Base-by-base conservation (phyloP, 192 early-diverging fungal genomes). In the Pilobolus umbonatus region DNA sequence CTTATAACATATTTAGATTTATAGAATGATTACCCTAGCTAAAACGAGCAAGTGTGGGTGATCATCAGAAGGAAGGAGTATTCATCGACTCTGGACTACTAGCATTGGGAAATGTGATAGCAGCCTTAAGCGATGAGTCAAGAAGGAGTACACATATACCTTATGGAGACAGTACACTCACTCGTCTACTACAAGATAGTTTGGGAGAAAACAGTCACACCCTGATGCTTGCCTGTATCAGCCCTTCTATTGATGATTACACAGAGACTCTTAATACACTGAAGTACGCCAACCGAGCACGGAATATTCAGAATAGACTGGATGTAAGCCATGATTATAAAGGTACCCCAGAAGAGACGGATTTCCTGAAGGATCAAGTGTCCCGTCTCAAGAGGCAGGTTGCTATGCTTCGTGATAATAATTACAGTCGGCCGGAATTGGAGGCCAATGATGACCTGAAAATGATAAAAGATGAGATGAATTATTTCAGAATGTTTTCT, bases 61-160 rank as follows among this genome's bases (percentile, higher is more conserved):
- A 96, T 46, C 82, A 94, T 38, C 92, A 91, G 61, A 88, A 89
- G 62, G 95, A 99, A 68, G 95, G 95, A 30, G 96, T 97, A 44
- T 88, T 90, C 0, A 99, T 97, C 74, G 98, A 97, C 68, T 84
- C 90, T 39, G 93, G 95, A 12, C 78, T 97, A 15, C 67, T 95
- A 42, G 94, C 95, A 5, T 82, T 99, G 11, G 95, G 96, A 36
- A 99, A 98, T 75, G 94, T 95, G 17, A 98, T 99, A 38, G 88
- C 85, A 30, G 97, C 95, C 1, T 81, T 99, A n/a, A 90, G 92
- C 24, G 95, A 95, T 64, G 68, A 78, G 46, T 56, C 83, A 8
- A 69, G 81, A 45, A 74, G 5, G 29, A 75, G 68, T 9, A 74
- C 77, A 8, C 92, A 96, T 46, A 81, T 98, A 19, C 96, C 96